Evolutionary conservation across 176 grass and related monocot genomes (phyloP).

Genomic region (Carex littledalei): DNA sequence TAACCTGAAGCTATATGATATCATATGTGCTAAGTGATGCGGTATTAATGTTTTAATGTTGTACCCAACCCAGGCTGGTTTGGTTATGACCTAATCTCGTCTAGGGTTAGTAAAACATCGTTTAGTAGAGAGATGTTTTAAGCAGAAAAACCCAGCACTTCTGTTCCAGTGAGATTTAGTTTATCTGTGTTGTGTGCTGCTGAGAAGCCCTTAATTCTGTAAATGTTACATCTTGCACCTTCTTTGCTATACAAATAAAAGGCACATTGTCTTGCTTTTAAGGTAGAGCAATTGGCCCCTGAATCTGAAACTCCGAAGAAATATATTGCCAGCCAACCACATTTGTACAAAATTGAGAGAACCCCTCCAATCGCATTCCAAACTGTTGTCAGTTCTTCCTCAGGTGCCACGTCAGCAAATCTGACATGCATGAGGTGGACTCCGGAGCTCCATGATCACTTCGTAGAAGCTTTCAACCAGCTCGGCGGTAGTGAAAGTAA

Average conservation of each 20-base stretch:
- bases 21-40: background rate
- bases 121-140: background rate
- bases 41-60: background rate
- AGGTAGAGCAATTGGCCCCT: background rate
- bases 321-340: background rate
- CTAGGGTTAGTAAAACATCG: background rate
- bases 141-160: background rate
- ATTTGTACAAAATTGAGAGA: background rate
- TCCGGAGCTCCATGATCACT: slow-evolving; percentile 22
- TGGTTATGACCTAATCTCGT: background rate
- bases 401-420: background rate
- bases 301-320: background rate
- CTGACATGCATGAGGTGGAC: slow-evolving; percentile 17
- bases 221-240: background rate
- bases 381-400: background rate
- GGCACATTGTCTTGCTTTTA: background rate
- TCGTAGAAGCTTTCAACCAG: slow-evolving; percentile 25
- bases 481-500: slow-evolving; percentile 24
- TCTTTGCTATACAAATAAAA: background rate
- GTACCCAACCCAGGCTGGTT: background rate
- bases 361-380: background rate
- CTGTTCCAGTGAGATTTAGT: background rate
- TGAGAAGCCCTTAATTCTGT: background rate
- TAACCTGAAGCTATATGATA: background rate
- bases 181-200: background rate